phyloP scores from a whole-genome alignment of 2,329 filamentous ascomycete species.

The Kalmusia sp. region DNA sequence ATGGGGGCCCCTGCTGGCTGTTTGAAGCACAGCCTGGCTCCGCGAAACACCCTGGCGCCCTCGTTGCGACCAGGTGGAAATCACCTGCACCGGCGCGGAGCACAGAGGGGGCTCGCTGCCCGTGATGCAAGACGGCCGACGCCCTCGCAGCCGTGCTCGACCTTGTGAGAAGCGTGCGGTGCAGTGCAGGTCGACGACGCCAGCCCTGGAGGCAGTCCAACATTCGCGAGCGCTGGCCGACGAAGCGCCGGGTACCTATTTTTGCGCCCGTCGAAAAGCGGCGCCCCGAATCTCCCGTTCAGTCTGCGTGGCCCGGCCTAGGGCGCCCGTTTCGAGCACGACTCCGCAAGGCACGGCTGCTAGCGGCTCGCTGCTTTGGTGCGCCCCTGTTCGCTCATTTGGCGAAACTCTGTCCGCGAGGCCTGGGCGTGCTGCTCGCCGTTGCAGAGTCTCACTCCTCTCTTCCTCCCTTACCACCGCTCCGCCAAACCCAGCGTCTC shows the following conservation, averaged over 20 bases:
- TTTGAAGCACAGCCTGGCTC: slow-evolving; percentile 13
- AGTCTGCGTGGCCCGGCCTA: slow-evolving; percentile 18
- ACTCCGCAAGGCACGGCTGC: slow-evolving; percentile 26
- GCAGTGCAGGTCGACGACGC: background rate
- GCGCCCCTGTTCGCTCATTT: slow-evolving; percentile 21
- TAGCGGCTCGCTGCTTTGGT: slow-evolving; percentile 22
- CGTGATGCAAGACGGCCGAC: background rate
- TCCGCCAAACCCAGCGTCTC: slow-evolving; percentile 27
- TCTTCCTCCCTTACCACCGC: slow-evolving; percentile 25
- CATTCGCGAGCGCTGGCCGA: slow-evolving; percentile 6
- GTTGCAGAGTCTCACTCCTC: slow-evolving; percentile 17
- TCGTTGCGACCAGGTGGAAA: slow-evolving; percentile 4
- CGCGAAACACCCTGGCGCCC: slow-evolving; percentile 11
- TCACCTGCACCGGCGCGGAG: slow-evolving; percentile 11
- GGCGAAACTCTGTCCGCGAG: slow-evolving; percentile 21
- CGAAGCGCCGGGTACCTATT: slow-evolving; percentile 21
- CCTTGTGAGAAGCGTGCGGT: background rate
- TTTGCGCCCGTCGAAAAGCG: slow-evolving; percentile 34
- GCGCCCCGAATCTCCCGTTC: slow-evolving; percentile 17
- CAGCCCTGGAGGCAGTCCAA: background rate
- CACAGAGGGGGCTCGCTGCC: background rate
- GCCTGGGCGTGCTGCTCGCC: slow-evolving; percentile 26
- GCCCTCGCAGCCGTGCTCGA: background rate
- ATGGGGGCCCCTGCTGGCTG: slow-evolving; percentile 5
- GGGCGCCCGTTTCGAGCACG: slow-evolving; percentile 21